phyloP scores from a whole-genome alignment of 192 early-diverging fungal genomes.

The Umbelopsis vinacea region DNA sequence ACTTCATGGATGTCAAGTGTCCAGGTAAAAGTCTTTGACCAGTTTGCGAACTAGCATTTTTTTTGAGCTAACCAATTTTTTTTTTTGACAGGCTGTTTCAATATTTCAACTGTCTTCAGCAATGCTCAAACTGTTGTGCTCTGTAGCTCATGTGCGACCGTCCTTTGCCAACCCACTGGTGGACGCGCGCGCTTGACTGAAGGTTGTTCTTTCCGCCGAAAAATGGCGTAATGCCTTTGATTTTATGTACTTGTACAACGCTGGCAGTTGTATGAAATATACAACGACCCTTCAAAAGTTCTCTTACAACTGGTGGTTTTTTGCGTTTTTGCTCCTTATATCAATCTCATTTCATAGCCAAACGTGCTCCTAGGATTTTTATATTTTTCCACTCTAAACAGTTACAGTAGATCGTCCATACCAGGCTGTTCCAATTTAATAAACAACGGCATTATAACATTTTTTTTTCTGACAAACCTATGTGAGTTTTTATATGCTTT shows the following conservation, averaged over 20 bases:
- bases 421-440: no score
- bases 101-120: conserved; percentile 98
- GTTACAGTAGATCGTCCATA: no score
- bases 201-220: conserved; percentile 49
- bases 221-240: conserved; percentile 13
- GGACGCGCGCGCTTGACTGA: conserved; percentile 96
- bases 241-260: background rate
- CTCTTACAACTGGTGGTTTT: background rate
- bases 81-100: conserved; percentile 70
- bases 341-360: background rate
- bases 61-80: background rate
- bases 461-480: no score
- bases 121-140: conserved; percentile 99
- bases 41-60: background rate
- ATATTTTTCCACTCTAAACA: no score
- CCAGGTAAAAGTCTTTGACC: conserved; percentile 51
- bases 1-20: conserved; percentile 99
- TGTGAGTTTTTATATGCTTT: no score
- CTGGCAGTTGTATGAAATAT: conserved; percentile 4
- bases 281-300: background rate
- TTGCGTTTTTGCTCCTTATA: conserved; percentile 1
- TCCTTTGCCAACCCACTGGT: conserved; percentile 99
- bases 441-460: no score
- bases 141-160: conserved; percentile 93
- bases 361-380: no score